Percentiles rank a stretch among this genome's conserved stretches.
These are phyloP conservation scores for Colletotrichum sp. DNA, from an alignment of 2,329 filamentous ascomycete genomes.

Conservation along the genomic window DNA sequence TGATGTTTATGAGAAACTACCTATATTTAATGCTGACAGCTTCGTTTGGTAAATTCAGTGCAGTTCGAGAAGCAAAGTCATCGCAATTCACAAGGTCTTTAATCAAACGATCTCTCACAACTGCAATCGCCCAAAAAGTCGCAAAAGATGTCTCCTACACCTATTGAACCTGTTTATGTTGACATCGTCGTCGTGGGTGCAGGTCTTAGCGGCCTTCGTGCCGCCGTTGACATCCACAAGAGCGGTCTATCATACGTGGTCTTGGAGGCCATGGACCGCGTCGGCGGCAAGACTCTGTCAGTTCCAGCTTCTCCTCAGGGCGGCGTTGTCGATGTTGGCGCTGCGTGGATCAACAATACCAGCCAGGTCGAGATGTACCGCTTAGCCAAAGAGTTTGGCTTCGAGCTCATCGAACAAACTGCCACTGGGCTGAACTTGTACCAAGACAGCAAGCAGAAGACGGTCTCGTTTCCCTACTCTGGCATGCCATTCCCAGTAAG, in stretches of 20 bases:
- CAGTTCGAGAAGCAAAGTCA: neutral
- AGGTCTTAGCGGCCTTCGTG: neutral
- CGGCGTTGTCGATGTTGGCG: neutral
- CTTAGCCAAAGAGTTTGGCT: neutral
- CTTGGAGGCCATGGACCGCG: neutral
- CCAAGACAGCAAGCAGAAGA: neutral
- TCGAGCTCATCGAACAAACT: neutral
- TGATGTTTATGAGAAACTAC: accelerated
- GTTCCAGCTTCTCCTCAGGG: neutral
- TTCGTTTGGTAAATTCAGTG: neutral
- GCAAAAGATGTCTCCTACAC: accelerated
- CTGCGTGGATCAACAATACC: neutral
- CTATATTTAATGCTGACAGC: neutral
- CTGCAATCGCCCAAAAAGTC: neutral
- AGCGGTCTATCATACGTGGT: neutral
- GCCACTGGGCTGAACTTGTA: neutral
- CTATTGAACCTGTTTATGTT: accelerated
- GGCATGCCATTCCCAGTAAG: neutral
- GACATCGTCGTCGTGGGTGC: neutral
- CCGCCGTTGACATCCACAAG: neutral
- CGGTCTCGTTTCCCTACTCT: neutral
- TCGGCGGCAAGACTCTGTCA: neutral
- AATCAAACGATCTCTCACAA: neutral
- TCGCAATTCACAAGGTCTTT: neutral
- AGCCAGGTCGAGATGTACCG: neutral